Conservation (phyloP, 2,329 filamentous ascomycete genomes). For the Penicillium sp. region DNA sequence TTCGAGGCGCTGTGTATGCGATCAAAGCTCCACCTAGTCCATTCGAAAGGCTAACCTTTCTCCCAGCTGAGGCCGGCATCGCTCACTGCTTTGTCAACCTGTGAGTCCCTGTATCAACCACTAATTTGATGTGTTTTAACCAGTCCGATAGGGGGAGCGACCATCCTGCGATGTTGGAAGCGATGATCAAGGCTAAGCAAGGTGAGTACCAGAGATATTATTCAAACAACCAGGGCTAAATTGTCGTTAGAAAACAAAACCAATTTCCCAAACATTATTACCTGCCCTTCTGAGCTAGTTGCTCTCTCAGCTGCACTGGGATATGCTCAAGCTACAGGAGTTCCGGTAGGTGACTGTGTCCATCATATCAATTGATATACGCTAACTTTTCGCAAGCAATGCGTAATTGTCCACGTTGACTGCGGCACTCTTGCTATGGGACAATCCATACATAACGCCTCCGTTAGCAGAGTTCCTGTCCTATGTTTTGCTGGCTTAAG, state of each 20-base stretch:
- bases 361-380: not conserved
- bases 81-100: constrained; percentile 50
- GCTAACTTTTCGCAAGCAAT: constrained; percentile 32
- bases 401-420: constrained; percentile 74
- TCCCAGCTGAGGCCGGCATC: constrained; percentile 28
- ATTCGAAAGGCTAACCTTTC: not conserved
- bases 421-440: constrained; percentile 75
- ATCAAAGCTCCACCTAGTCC: not conserved
- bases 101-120: constrained; percentile 5
- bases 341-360: constrained; percentile 50
- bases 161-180: constrained; percentile 71
- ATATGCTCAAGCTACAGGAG: constrained; percentile 66
- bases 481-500: constrained; percentile 74
- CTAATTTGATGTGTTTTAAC: not conserved
- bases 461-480: constrained; percentile 68
- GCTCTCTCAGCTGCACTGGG: constrained; percentile 79
- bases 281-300: constrained; percentile 79
- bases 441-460: constrained; percentile 75
- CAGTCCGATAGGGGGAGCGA: constrained; percentile 42
- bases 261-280: constrained; percentile 69
- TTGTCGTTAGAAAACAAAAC: constrained; percentile 27
- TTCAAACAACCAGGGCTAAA: not conserved
- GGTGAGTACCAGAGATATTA: constrained; percentile 47
- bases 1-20: constrained; percentile 23
- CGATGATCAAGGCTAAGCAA: constrained; percentile 70